phyloP scores from a whole-genome alignment of 805 yeast genomes.

The Priceomyces medius region DNA sequence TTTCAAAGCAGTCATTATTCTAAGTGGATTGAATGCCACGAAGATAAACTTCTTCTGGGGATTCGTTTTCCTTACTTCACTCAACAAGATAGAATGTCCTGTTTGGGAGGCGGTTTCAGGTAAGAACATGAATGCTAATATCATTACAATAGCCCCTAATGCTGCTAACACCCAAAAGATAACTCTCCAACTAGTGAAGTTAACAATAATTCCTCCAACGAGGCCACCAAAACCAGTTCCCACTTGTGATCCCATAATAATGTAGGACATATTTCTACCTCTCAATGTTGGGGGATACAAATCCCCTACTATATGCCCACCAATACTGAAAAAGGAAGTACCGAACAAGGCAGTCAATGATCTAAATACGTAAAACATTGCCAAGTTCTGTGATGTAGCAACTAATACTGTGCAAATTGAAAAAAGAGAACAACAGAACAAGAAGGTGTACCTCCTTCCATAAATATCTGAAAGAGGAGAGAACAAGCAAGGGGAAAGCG shows the following conservation, averaged over 20 bases:
- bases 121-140: conserved; percentile 37
- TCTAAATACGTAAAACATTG: conserved; percentile 55
- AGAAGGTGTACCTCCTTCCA: conserved; percentile 47
- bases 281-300: conserved; percentile 49
- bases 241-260: conserved; percentile 49
- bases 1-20: conserved; percentile 41
- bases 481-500: conserved; percentile 49
- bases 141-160: conserved; percentile 35
- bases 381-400: conserved; percentile 50
- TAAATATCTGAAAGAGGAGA: conserved; percentile 54
- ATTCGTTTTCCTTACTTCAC: conserved; percentile 7
- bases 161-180: conserved; percentile 52
- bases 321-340: conserved; percentile 54
- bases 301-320: conserved; percentile 53
- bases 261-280: conserved; percentile 51
- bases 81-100: conserved; percentile 13
- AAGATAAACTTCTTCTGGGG: conserved; percentile 39
- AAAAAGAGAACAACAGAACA: conserved; percentile 38
- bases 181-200: conserved; percentile 52
- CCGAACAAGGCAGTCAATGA: conserved; percentile 53
- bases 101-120: conserved; percentile 46
- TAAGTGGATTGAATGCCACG: conserved; percentile 46
- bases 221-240: conserved; percentile 57
- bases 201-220: conserved; percentile 52
- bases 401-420: conserved; percentile 24